A percentile compares a stretch with the other conserved stretches of the same genome.
Evolutionary conservation across 2,329 filamentous ascomycete genomes (phyloP).

Genomic region (Aspergillus uvarum): DNA sequence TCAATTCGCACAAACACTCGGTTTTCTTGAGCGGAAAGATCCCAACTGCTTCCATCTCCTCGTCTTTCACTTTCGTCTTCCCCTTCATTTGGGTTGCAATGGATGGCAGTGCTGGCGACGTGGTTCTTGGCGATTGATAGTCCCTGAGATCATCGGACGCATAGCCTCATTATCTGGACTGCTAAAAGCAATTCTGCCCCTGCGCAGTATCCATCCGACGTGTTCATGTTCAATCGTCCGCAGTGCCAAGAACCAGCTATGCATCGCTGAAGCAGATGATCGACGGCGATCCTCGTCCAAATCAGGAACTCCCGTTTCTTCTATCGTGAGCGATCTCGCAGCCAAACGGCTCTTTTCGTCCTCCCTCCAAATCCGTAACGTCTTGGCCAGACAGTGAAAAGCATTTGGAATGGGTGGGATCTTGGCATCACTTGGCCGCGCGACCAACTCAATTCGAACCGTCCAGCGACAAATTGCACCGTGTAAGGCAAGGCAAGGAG

Average conservation of each 20-base stretch:
- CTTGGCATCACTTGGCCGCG: slow-evolving; percentile 13
- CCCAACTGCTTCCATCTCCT: not conserved
- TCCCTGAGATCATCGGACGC: not conserved
- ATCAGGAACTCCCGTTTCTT: slow-evolving; percentile 4
- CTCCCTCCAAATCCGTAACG: not conserved
- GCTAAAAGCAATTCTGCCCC: not conserved
- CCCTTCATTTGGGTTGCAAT: not conserved
- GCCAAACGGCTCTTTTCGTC: not conserved
- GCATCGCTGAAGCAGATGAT: slow-evolving; percentile 19
- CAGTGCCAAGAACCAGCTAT: slow-evolving; percentile 18
- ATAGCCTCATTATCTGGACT: not conserved
- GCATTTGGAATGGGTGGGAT: slow-evolving; percentile 4
- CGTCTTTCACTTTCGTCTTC: not conserved
- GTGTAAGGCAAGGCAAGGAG: slow-evolving; percentile 7
- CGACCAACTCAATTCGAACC: slow-evolving; percentile 6
- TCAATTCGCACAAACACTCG: not conserved
- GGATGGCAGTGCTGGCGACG: not conserved
- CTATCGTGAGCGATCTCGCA: not conserved
- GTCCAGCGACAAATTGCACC: slow-evolving; percentile 1
- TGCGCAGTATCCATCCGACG: not conserved
- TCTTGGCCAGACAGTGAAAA: not conserved
- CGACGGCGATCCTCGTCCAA: slow-evolving; percentile 21
- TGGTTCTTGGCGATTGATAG: not conserved
- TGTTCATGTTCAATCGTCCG: slow-evolving; percentile 6
- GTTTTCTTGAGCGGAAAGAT: not conserved